phyloP scores from a whole-genome alignment of 495 filamentous ascomycete species.

The Penicillium verhagenii region DNA sequence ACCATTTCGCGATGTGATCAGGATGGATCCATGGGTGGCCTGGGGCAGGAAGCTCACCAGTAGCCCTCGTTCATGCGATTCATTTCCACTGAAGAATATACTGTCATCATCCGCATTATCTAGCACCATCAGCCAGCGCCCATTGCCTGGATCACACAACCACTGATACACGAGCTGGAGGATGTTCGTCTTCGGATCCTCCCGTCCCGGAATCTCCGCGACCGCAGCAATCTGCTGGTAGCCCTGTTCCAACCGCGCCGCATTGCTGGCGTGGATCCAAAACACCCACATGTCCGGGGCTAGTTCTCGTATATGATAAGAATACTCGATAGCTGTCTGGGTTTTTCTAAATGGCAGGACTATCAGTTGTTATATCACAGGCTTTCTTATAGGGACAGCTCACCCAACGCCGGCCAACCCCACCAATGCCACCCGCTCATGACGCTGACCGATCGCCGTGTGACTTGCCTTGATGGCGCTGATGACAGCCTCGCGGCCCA shows the following conservation, averaged over 20 bases:
- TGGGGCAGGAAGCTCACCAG: conserved; percentile 32
- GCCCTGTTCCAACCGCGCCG: conserved; percentile 41
- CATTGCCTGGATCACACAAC: conserved; percentile 13
- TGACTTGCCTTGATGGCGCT: background rate
- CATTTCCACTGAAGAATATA: conserved; percentile 20
- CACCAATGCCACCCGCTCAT: background rate
- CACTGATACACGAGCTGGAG: conserved; percentile 19
- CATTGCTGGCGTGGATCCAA: conserved; percentile 32
- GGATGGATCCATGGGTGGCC: background rate
- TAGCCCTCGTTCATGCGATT: conserved; percentile 7
- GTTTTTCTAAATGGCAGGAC: conserved; percentile 37
- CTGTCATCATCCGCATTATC: conserved; percentile 36
- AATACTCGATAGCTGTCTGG: conserved; percentile 52
- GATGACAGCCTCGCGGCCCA: background rate
- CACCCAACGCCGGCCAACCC: background rate
- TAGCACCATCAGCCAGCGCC: conserved; percentile 26
- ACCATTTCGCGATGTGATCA: conserved; percentile 39
- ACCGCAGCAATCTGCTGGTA: conserved; percentile 26
- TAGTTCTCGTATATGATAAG: conserved; percentile 32
- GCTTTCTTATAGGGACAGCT: background rate
- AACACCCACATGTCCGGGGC: conserved; percentile 40
- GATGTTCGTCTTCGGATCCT: conserved; percentile 18
- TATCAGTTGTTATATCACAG: background rate
- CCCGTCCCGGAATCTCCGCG: conserved; percentile 20
- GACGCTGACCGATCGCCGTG: background rate